These are phyloP conservation scores for Euclidium syriacum DNA, from an alignment of 345 rosid species.

Conservation along the genomic window DNA sequence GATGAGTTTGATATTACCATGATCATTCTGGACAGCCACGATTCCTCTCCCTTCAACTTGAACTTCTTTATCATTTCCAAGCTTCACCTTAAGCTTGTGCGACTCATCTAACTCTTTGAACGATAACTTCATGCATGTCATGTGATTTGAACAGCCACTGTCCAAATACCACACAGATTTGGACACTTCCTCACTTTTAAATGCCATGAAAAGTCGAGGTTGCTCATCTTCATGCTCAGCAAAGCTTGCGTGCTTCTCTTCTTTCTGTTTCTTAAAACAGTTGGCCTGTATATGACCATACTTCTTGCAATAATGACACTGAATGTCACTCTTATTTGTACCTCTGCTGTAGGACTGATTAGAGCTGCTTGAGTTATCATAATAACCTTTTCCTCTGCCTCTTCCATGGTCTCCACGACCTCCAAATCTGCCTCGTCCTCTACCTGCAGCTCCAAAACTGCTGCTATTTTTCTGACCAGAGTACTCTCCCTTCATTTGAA, in stretches of 20 bases:
- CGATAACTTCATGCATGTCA: neutral
- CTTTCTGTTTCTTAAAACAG: neutral
- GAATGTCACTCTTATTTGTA: neutral
- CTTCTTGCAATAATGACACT: neutral
- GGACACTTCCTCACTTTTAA: neutral
- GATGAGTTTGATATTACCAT: conserved; percentile 1
- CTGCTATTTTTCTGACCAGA: too few relatives aligned
- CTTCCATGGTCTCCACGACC: neutral
- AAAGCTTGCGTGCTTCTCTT: neutral
- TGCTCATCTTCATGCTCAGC: neutral
- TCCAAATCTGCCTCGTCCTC: neutral
- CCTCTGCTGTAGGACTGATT: neutral
- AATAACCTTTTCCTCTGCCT: too few relatives aligned
- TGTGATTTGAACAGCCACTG: neutral
- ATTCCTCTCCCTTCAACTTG: neutral
- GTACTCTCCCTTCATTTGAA: too few relatives aligned
- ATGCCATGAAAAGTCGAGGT: neutral
- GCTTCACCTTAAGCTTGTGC: neutral
- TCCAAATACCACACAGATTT: neutral
- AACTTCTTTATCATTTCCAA: neutral
- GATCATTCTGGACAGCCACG: neutral
- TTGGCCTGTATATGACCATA: neutral
- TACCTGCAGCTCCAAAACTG: too few relatives aligned
- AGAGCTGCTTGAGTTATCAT: neutral
- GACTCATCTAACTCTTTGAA: conserved; percentile 8